Conservation (phyloP, 805 yeast species). For the Metschnikowia peoriensis region DNA sequence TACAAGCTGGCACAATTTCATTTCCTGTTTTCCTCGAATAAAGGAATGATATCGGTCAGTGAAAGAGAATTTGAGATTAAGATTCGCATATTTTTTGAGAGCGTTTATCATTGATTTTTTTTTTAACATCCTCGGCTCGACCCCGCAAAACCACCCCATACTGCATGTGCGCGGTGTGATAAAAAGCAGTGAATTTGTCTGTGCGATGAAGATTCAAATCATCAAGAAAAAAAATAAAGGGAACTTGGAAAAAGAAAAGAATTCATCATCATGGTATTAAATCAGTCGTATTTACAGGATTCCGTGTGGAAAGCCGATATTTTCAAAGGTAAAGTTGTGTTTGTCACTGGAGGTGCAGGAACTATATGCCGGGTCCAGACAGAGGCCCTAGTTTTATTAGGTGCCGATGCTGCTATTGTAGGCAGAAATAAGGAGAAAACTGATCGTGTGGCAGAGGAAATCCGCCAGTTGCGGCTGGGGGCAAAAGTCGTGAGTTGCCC, state of each 20-base stretch:
- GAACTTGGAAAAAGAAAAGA: not conserved
- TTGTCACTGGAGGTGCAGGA: constrained; percentile 33
- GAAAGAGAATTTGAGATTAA: no score
- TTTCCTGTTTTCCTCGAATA: no score
- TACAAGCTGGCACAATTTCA: no score
- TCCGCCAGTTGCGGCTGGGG: constrained; percentile 23
- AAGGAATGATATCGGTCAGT: no score
- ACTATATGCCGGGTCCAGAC: constrained; percentile 30
- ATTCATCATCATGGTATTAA: constrained; percentile 16
- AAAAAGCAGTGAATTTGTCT: not conserved
- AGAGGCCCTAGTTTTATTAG: constrained; percentile 28
- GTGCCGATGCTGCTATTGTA: constrained; percentile 30
- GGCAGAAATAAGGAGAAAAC: constrained; percentile 28
- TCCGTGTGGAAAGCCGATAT: constrained; percentile 26
- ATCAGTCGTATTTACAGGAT: constrained; percentile 19
- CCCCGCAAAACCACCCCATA: constrained; percentile 11
- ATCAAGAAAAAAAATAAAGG: not conserved
- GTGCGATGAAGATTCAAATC: not conserved
- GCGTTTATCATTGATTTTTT: no score
- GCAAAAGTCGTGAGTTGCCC: constrained; percentile 25
- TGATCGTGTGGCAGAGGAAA: constrained; percentile 23
- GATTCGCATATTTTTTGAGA: no score
- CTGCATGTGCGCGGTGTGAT: constrained; percentile 3
- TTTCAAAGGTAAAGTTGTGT: constrained; percentile 30
- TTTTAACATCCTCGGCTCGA: constrained; percentile 10